Percentiles rank a stretch among this genome's conserved stretches.
Evolutionary conservation across 2,329 filamentous ascomycete species (phyloP).

Genomic region (Fusarium proliferatum): DNA sequence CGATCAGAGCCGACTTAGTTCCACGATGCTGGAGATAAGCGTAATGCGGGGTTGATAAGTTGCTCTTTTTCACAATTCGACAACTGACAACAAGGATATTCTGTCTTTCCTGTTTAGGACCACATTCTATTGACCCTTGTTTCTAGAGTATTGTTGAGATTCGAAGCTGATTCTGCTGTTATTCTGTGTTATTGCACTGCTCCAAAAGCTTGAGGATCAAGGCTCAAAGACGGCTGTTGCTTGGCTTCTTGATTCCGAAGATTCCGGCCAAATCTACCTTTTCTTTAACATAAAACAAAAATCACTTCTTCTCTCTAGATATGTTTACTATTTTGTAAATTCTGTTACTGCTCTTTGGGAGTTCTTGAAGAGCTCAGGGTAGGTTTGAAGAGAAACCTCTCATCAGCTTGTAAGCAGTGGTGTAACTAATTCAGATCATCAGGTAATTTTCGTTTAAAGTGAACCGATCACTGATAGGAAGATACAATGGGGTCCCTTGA

Average conservation of each 20-base stretch:
- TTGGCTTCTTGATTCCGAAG: background rate
- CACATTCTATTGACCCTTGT: background rate
- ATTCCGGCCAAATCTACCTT: background rate
- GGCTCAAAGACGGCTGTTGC: background rate
- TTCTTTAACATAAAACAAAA: no score
- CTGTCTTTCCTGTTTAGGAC: background rate
- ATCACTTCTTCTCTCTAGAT: background rate
- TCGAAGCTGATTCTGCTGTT: background rate
- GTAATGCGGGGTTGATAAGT: constrained; percentile 34
- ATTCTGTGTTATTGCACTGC: background rate
- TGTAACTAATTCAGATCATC: background rate
- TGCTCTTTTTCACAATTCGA: background rate
- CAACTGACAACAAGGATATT: constrained; percentile 1
- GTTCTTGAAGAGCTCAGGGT: background rate
- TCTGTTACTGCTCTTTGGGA: background rate
- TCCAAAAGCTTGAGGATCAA: background rate
- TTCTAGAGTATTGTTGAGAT: background rate
- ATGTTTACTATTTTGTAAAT: background rate
- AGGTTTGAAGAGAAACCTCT: background rate
- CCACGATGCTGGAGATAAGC: constrained; percentile 49
- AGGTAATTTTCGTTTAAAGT: background rate
- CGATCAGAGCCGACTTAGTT: constrained; percentile 17
- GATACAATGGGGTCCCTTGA: constrained; percentile 18
- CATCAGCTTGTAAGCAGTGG: background rate
- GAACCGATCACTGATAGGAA: rapidly evolving